Base-by-base conservation (phyloP, 352 stramenopile species). In the Globisporangium irregulare region DNA sequence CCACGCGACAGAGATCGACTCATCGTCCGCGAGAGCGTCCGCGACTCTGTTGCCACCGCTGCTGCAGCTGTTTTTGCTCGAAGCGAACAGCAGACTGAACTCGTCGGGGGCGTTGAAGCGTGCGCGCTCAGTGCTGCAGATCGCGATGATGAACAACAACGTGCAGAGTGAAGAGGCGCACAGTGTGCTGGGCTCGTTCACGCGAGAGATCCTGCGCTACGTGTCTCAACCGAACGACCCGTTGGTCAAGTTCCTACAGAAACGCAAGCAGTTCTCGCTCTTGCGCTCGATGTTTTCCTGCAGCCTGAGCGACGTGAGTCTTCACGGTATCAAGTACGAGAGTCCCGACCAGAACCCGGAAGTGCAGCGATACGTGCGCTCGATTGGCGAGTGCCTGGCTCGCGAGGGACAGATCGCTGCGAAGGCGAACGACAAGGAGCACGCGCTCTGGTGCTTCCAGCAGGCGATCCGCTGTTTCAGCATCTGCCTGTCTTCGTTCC, bases 401-500 rank as follows among this genome's bases (percentile, higher is more conserved):
- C 86, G 74, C 38, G 83, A 92, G 72, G 85, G 85, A 12, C 71
- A 87, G 36, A 64, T 80, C 20, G 70, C 82, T 34, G 75, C 72
- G 32, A 72, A 72, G 9, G 71, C 77, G 5, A 57, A 81, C 32
- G 70, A 85, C 54, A 70, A 77, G 59, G 60, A 50, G 38, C 75
- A 86, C 29, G 78, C 82, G 18, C 73, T 69, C 10, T 90, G 82
- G 73, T 92, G 81, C 58, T 90, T 90, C 71, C 78, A 89, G 57
- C 86, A 93, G 63, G 73, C 86, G 12, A 83, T 87, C 32, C 82
- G 82, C 18, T 92, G 83, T 60, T 93, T 92, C 68, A 84, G 75
- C 46, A 88, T 90, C 32, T 89, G 85, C 54, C 65, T 91, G 4
- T 91, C 82, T 1, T 79, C 81, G 12, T 88, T 88, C 59, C 73